Base-by-base conservation (phyloP, 768 basidiomycete species). In the Sporobolomyces roseus region DNA sequence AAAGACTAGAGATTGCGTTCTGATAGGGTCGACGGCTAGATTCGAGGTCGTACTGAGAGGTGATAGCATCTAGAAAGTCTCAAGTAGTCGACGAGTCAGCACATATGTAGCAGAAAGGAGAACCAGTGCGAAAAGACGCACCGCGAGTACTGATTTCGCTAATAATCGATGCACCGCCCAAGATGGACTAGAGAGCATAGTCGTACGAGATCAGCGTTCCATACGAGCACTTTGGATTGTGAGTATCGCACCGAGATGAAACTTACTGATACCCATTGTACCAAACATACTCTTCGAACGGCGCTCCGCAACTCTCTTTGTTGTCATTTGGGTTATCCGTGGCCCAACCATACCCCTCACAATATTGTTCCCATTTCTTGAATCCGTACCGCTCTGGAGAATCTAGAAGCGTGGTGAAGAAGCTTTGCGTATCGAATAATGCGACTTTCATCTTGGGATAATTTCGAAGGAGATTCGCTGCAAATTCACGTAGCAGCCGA, bases 321-420 rank as follows among this genome's bases (percentile, higher is more conserved):
- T 0, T 21, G 2, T 35, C 46, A 12, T 49, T 25, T 27, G 66
- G 66, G 32, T 30, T 23, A 45, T 51, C 35, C 21, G 17, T 25
- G 14, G 46, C 7, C 16, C 17, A 35, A 2, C 33, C 6, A 30
- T 67, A 67, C 17, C 46, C 43, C 16, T 14, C 10, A 38, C 66
- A 67, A 25, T 23, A 62, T 7, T 35, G 19, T 14, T 25, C 23
- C 32, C 53, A 13, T 4, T 62, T 53, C 35, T n/a, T 29, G 48
- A 67, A 56, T 6, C 66, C 66, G 60, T 56, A 67, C 12, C 17
- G 4, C 0, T 2, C 23, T 0, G 66, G 66, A 2, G 1, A 0
- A 60, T 55, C 61, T 35, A 67, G 52, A 46, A 67, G 35, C 17
- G 50, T 27, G 38, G 27, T 56, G 56, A 70, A 65, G 38, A 70